These are phyloP conservation scores for Metschnikowia picachoensis DNA, from an alignment of 805 yeast species.

Conservation along the genomic window DNA sequence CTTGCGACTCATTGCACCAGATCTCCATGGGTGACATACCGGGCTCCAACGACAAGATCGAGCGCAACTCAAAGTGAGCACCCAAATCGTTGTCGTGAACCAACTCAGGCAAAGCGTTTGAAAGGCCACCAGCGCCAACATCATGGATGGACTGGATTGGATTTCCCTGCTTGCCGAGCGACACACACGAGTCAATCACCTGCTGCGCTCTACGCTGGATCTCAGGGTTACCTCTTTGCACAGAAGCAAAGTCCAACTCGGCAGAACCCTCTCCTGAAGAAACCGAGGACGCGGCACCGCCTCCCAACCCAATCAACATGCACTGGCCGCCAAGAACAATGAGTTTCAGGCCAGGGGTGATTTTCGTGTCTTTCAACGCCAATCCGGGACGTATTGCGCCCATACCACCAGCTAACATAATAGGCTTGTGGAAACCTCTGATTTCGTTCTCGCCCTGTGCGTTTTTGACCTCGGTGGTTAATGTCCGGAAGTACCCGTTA, in stretches of 20 bases:
- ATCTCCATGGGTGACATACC: conserved; percentile 99
- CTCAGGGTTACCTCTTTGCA: conserved; percentile 98
- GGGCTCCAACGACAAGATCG: conserved; percentile 86
- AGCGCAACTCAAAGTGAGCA: conserved; percentile 87
- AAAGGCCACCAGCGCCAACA: conserved; percentile 99
- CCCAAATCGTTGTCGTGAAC: conserved; percentile 97
- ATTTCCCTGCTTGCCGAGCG: conserved; percentile 57
- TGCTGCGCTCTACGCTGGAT: conserved; percentile 99
- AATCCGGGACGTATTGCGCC: conserved; percentile 94
- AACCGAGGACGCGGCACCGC: conserved; percentile 98
- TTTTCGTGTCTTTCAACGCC: conserved; percentile 80
- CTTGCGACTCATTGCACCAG: conserved; percentile 99
- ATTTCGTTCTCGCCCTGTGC: conserved; percentile 62
- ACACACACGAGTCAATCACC: conserved; percentile 91
- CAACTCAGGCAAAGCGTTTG: conserved; percentile 94
- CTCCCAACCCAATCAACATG: conserved; percentile 98
- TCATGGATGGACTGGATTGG: conserved; percentile 97
- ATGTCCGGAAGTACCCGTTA: conserved; percentile 92
- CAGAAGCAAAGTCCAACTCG: conserved; percentile 95
- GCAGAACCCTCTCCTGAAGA: conserved; percentile 97
- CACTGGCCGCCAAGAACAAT: conserved; percentile 97
- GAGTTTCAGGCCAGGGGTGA: conserved; percentile 87
- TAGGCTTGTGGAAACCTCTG: conserved; percentile 98
- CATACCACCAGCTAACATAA: conserved; percentile 99
- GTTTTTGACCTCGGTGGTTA: conserved; percentile 73